These are phyloP conservation scores for Mucor saturninus DNA, from an alignment of 371 early-diverging fungal species.

Conservation along the genomic window DNA sequence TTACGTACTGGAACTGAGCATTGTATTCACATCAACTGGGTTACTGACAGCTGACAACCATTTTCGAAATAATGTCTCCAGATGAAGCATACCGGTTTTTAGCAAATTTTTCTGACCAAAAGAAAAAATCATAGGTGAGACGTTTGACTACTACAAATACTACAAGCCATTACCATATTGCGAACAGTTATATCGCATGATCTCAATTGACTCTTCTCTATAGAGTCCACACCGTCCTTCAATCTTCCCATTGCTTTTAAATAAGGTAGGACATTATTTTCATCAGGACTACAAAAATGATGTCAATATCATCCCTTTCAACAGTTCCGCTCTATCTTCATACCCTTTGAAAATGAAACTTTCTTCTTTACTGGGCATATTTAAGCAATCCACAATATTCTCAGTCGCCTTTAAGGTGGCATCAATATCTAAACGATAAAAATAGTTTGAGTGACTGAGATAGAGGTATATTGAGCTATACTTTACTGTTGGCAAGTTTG, in stretches of 20 bases:
- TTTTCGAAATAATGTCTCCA: conserved; percentile 60
- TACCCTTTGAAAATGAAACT: conserved; percentile 67
- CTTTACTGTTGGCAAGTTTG: conserved; percentile 73
- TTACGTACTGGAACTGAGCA: conserved; percentile 39
- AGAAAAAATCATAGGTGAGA: no score
- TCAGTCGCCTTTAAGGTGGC: conserved; percentile 72
- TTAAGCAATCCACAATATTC: conserved; percentile 77
- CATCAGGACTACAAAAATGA: conserved; percentile 48
- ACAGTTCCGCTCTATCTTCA: not conserved
- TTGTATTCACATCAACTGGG: conserved; percentile 52
- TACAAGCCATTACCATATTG: conserved; percentile 45
- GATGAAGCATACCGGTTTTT: conserved; percentile 60
- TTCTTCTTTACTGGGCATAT: conserved; percentile 79
- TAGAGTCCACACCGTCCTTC: conserved; percentile 60
- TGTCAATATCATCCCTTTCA: not conserved
- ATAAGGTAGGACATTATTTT: conserved; percentile 57
- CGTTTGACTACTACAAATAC: no score
- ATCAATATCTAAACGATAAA: conserved; percentile 65
- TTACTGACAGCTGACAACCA: conserved; percentile 55
- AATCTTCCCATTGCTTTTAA: conserved; percentile 60
- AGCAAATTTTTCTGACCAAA: conserved; percentile 57
- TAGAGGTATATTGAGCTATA: no score
- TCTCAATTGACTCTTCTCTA: conserved; percentile 54
- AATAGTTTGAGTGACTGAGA: not conserved
- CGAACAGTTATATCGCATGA: conserved; percentile 60